phyloP scores from a whole-genome alignment of 345 rosid genomes.

The Aquilaria sinensis region DNA sequence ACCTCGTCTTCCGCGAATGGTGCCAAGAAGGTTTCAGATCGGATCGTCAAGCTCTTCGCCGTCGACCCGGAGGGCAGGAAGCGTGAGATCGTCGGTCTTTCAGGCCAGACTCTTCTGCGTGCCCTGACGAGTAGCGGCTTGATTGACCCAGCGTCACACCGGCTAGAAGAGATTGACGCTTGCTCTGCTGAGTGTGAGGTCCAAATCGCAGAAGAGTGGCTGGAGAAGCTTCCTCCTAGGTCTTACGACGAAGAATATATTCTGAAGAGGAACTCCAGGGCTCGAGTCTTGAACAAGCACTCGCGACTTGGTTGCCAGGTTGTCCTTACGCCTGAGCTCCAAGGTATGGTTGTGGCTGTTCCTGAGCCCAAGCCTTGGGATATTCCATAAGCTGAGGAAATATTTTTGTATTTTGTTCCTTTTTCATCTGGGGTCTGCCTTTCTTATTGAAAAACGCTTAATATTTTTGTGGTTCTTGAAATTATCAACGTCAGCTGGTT shows the following conservation, averaged over 20 bases:
- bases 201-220: slow-evolving; percentile 88
- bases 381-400: slow-evolving; percentile 39
- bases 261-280: slow-evolving; percentile 65
- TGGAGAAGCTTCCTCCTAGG: slow-evolving; percentile 69
- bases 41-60: slow-evolving; percentile 79
- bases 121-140: slow-evolving; percentile 58
- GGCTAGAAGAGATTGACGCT: slow-evolving; percentile 88
- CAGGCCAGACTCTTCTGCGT: slow-evolving; percentile 85
- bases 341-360: slow-evolving; percentile 95
- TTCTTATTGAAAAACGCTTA: not conserved
- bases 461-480: no score
- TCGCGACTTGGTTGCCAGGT: slow-evolving; percentile 87
- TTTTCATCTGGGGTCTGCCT: slow-evolving; percentile 8
- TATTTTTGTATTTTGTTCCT: not conserved
- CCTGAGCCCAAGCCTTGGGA: slow-evolving; percentile 97
- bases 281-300: slow-evolving; percentile 74
- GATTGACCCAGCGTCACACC: slow-evolving; percentile 87
- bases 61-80: slow-evolving; percentile 65
- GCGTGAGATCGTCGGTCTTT: slow-evolving; percentile 64
- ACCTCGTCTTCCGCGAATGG: slow-evolving; percentile 19
- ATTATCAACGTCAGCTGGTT: no score
- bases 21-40: slow-evolving; percentile 72
- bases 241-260: slow-evolving; percentile 90
- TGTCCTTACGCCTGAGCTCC: slow-evolving; percentile 54
- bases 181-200: slow-evolving; percentile 97